These are phyloP conservation scores for Tetracladium marchalianum DNA, from an alignment of 495 filamentous ascomycete genomes.

Conservation along the genomic window DNA sequence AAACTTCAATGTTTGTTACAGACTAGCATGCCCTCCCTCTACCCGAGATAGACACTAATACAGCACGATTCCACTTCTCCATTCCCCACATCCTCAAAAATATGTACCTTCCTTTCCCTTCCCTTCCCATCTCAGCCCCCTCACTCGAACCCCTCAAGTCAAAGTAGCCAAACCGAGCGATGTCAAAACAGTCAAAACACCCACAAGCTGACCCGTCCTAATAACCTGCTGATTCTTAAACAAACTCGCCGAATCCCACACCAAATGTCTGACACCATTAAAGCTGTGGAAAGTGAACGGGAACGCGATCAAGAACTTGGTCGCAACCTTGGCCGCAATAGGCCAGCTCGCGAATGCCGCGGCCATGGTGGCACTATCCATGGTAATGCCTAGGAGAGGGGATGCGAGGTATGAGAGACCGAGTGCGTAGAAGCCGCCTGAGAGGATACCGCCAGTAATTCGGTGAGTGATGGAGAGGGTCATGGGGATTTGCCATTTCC, in stretches of 20 bases:
- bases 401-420: constrained; percentile 73
- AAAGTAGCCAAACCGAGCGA: constrained; percentile 50
- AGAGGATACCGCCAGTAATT: constrained; percentile 65
- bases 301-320: constrained; percentile 65
- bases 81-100: no score
- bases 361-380: constrained; percentile 71
- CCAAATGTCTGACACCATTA: constrained; percentile 85
- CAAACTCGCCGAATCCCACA: constrained; percentile 67
- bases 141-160: constrained; percentile 29
- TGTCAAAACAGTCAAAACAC: constrained; percentile 55
- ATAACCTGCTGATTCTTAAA: constrained; percentile 64
- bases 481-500: constrained; percentile 84
- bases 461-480: constrained; percentile 64
- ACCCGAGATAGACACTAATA: no score
- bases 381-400: constrained; percentile 72
- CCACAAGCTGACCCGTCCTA: constrained; percentile 62
- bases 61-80: no score
- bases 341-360: constrained; percentile 67
- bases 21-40: no score
- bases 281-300: constrained; percentile 82
- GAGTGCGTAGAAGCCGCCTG: constrained; percentile 74
- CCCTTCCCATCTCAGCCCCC: neutral
- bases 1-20: no score
- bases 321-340: constrained; percentile 50
- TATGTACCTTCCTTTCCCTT: neutral